These are phyloP conservation scores for Erucastrum elatum DNA, from an alignment of 345 rosid genomes.

Conservation along the genomic window DNA sequence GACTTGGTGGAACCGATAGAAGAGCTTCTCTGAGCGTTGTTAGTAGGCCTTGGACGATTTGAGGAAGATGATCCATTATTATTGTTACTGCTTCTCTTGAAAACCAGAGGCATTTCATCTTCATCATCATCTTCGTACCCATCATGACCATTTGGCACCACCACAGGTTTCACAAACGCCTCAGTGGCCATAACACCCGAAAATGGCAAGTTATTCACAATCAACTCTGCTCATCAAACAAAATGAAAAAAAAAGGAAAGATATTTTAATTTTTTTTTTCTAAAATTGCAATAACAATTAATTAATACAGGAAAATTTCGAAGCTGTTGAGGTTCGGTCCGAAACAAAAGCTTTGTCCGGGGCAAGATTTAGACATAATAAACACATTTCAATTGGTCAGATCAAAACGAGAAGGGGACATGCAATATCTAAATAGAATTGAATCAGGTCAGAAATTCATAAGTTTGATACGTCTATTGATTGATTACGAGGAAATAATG, in stretches of 20 bases:
- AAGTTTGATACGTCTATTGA: background rate
- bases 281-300: conserved; percentile 6
- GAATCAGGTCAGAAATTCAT: background rate
- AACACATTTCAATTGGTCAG: conserved; percentile 26
- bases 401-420: conserved; percentile 10
- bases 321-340: background rate
- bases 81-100: conserved; percentile 53
- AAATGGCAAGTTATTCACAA: conserved; percentile 21
- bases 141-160: conserved; percentile 43
- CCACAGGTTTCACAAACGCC: conserved; percentile 54
- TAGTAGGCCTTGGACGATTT: conserved; percentile 22
- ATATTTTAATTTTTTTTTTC: conserved; percentile 1
- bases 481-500: conserved; percentile 8
- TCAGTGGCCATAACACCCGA: conserved; percentile 75
- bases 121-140: conserved; percentile 58
- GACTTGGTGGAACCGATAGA: conserved; percentile 28
- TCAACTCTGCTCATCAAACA: conserved; percentile 30
- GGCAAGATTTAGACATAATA: background rate
- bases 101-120: conserved; percentile 52
- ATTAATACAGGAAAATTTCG: background rate
- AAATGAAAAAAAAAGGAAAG: conserved; percentile 26
- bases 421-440: conserved; percentile 26
- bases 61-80: conserved; percentile 27
- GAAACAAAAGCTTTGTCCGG: background rate
- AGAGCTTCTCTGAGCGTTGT: conserved; percentile 7